Conservation (phyloP, 2,329 filamentous ascomycete genomes). For the Calonectria hawksworthii region DNA sequence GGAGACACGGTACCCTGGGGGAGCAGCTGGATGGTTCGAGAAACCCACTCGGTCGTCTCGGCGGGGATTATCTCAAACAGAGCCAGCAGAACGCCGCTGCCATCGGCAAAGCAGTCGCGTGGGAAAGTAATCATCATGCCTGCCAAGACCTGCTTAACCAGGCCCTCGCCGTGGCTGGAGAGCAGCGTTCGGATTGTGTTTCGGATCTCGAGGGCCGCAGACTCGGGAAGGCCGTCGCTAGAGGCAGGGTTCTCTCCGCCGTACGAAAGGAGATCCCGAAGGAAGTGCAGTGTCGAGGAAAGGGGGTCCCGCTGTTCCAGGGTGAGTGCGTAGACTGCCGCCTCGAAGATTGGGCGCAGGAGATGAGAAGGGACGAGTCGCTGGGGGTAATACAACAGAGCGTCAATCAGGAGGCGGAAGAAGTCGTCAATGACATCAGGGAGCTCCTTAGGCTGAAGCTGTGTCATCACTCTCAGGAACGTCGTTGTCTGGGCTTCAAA, state of each 20-base stretch:
- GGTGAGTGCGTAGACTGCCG: constrained; percentile 86
- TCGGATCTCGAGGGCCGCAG: constrained; percentile 78
- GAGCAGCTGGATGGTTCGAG: constrained; percentile 85
- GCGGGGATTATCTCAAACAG: constrained; percentile 89
- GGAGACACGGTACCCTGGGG: constrained; percentile 85
- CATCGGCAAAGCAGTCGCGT: constrained; percentile 93
- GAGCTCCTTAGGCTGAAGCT: constrained; percentile 80
- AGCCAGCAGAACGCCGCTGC: constrained; percentile 90
- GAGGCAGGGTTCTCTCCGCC: constrained; percentile 81
- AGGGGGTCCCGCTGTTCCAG: constrained; percentile 93
- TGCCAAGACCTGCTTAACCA: constrained; percentile 91
- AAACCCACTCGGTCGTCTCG: constrained; percentile 86
- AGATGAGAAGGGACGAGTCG: constrained; percentile 85
- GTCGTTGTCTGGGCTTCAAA: constrained; percentile 94
- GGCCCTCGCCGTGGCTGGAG: constrained; percentile 76
- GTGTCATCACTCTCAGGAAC: constrained; percentile 90
- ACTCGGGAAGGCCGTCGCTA: constrained; percentile 68
- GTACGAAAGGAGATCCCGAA: constrained; percentile 92
- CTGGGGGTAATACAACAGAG: constrained; percentile 91
- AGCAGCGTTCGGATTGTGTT: constrained; percentile 81
- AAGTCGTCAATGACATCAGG: constrained; percentile 95
- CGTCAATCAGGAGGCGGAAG: constrained; percentile 92
- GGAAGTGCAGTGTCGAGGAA: constrained; percentile 91
- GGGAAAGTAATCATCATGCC: constrained; percentile 99
- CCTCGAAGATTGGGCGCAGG: constrained; percentile 86